These are phyloP conservation scores for Rosa chinensis DNA, from an alignment of 306 rosid genomes.

Conservation along the genomic window DNA sequence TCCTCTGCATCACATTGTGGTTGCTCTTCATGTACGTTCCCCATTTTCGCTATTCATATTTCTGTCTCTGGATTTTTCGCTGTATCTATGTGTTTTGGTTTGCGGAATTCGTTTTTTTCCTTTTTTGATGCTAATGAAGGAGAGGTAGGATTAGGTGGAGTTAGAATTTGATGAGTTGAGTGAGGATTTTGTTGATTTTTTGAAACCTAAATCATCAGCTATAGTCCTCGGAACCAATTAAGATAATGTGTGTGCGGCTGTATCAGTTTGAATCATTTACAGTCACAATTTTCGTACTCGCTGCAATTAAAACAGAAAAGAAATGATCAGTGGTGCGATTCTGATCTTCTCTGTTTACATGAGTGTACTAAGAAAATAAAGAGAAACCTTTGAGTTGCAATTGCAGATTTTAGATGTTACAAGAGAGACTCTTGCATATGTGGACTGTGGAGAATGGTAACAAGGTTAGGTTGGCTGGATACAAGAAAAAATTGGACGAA, in stretches of 20 bases:
- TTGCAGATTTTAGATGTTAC: background rate
- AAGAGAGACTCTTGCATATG: background rate
- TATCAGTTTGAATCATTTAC: background rate
- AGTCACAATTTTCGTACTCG: background rate
- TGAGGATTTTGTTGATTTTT: background rate
- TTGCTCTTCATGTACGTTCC: slow-evolving; percentile 74
- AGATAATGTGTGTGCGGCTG: too few species aligned
- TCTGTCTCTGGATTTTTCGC: background rate
- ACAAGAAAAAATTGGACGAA: background rate
- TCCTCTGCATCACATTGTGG: slow-evolving; percentile 75
- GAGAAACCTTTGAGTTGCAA: background rate
- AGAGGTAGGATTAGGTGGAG: background rate
- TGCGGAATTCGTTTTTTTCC: background rate
- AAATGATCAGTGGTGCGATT: background rate
- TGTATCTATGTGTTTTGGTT: background rate
- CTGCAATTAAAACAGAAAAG: background rate
- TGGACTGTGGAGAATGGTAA: background rate
- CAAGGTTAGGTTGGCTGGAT: background rate
- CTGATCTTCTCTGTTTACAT: background rate
- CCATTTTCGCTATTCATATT: background rate
- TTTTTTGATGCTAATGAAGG: background rate
- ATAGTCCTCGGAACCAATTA: too few species aligned
- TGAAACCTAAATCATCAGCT: background rate
- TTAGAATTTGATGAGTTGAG: background rate
- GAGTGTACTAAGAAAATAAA: background rate